Base-by-base conservation (phyloP, 2,329 filamentous ascomycete species). In the Sordariomycetes sp. region DNA sequence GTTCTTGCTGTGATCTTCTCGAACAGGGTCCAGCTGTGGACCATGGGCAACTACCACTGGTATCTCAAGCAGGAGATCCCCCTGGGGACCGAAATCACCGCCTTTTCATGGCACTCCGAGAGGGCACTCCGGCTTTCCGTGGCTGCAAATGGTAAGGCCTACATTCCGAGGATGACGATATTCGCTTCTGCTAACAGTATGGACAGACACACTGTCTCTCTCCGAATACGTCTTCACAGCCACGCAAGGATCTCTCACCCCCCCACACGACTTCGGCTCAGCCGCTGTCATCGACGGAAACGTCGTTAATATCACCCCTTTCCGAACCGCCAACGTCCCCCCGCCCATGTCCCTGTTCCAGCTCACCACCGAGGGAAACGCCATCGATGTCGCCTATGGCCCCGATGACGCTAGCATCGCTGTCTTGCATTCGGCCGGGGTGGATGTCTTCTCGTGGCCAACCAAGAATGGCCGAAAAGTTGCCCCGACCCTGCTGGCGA, bases 11-110 rank as follows among this genome's bases (percentile, higher is more conserved):
- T 97, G n/a, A 78, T 82, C 1, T 83, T 92, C 64, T 76, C 77
- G 35, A 82, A 91, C 62, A 80, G 83, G 59, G 75, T 94, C n/a
- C 94, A 99, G 68, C 76, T 99, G 1, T 99, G 94, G 94, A 96
- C 91, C 0, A 96, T 88, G 80, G 89, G 90, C 22, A 99, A 99
- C 70, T 99, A 99, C 65, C 90, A 97, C 69, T 99, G 94, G 82
- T 97, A 97, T 70, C 78, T 99, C 18, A 99, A 99, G 74, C 91
- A 96, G 69, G 91, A 97, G 68, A 78, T 97, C 7, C 72, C 75
- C 7, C 73, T 79, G 7, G 64, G 69, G 8, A 65, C 64, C 14
- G 63, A 65, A 3, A 65, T 71, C 46, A 56, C 66, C 53, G 64
- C 68, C 46, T 62, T 83, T n/a, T 68, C 76, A 1, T 99, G 94